Conservation (phyloP, 768 basidiomycete species). For the Mycena rebaudengoi region DNA sequence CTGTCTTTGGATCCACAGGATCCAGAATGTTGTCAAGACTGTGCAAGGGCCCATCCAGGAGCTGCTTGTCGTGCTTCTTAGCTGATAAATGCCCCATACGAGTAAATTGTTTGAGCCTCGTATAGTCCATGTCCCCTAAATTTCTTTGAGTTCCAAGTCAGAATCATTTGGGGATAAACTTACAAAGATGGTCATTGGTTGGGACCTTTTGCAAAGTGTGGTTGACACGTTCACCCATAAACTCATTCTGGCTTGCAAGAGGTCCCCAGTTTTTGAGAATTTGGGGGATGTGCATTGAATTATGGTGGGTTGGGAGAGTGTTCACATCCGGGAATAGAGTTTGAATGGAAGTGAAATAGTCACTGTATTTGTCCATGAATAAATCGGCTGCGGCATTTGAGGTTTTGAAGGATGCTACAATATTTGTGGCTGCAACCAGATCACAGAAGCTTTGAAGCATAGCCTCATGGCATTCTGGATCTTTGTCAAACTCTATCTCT, state of each 20-base stretch:
- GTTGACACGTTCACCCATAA: constrained; percentile 27
- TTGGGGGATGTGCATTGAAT: constrained; percentile 21
- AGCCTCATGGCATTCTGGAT: constrained; percentile 1
- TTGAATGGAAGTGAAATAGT: constrained; percentile 17
- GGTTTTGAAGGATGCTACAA: constrained; percentile 21
- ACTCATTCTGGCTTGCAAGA: constrained; percentile 21
- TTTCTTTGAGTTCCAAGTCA: background rate
- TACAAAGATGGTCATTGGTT: constrained; percentile 25
- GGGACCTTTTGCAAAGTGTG: constrained; percentile 15
- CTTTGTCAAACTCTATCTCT: constrained; percentile 10
- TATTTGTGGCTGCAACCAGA: constrained; percentile 27
- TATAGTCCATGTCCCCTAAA: constrained; percentile 27
- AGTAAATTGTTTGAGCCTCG: constrained; percentile 17
- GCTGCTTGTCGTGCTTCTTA: constrained; percentile 5
- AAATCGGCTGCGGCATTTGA: constrained; percentile 20
- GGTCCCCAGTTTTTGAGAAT: constrained; percentile 30
- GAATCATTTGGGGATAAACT: background rate
- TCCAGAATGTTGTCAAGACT: no score
- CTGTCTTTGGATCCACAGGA: no score
- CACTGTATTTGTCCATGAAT: constrained; percentile 7
- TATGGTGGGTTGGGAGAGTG: constrained; percentile 25
- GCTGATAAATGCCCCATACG: constrained; percentile 10
- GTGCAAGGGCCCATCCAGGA: background rate
- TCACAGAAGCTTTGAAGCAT: constrained; percentile 20
- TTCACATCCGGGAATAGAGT: constrained; percentile 8